Conservation (phyloP, 805 yeast species). For the Kazachstania martiniae region DNA sequence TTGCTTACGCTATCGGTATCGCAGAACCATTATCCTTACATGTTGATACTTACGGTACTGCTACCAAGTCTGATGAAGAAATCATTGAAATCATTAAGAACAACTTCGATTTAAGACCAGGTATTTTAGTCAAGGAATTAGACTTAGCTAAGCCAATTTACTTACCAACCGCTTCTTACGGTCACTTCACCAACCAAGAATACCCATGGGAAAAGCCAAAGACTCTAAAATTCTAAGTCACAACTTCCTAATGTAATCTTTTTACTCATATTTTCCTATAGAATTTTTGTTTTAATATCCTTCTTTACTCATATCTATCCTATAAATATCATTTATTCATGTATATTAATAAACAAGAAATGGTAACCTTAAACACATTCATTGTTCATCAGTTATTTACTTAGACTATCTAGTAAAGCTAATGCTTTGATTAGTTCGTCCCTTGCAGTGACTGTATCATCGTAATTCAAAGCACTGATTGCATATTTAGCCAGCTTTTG, state of each 20-base stretch:
- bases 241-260: too few relatives aligned
- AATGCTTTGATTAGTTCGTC: slow-evolving; percentile 47
- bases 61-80: slow-evolving; percentile 79
- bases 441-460: slow-evolving; percentile 60
- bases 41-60: slow-evolving; percentile 97
- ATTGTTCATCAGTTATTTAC: too few relatives aligned
- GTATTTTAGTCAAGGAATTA: slow-evolving; percentile 93
- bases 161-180: slow-evolving; percentile 97
- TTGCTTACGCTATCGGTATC: slow-evolving; percentile 99
- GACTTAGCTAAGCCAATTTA: slow-evolving; percentile 98
- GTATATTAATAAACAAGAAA: too few relatives aligned
- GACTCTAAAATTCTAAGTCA: slow-evolving; percentile 46
- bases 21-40: slow-evolving; percentile 98
- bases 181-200: slow-evolving; percentile 98
- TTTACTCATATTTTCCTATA: background rate
- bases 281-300: background rate
- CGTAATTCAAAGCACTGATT: slow-evolving; percentile 68
- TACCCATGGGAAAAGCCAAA: slow-evolving; percentile 98
- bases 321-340: too few relatives aligned
- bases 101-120: slow-evolving; percentile 99
- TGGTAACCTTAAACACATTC: too few relatives aligned
- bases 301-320: too few relatives aligned
- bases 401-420: slow-evolving; percentile 28
- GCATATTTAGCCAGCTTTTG: slow-evolving; percentile 70
- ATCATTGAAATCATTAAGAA: slow-evolving; percentile 82